Base-by-base conservation (phyloP, 495 filamentous ascomycete species). In the Xylaria telfairii region DNA sequence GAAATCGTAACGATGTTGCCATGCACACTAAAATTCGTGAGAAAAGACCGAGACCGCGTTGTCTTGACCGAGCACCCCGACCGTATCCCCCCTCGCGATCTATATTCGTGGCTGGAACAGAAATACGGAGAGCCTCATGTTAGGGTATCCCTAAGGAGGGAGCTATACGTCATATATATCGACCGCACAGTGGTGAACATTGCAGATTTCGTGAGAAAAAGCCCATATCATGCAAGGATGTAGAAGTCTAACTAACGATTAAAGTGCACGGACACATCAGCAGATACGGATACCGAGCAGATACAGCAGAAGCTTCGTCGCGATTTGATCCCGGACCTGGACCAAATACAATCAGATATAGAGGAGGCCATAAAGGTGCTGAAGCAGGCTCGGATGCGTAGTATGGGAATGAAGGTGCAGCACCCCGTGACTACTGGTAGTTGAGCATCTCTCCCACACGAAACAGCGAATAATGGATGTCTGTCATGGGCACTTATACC, bases 221-320 rank as follows among this genome's bases (percentile, higher is more conserved):
- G 28, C 53, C 26, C 1, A 4, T 57, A 6, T 19, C 1, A 57
- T 57, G 53, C 53, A 15, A 34, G 28, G 10, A 53, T 53, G 26
- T 24, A 37, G 0, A 34, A 13, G 17, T 57, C 4, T 5, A 34
- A 57, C 53, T 57, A 32, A 57, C 6, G 28, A 30, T 1, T 34
- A 34, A 30, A 57, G 53, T 30, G 53, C 13, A 2, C 6, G 12
- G 53, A 34, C 15, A 57, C 53, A 17, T 17, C 53, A 13, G 17
- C 0, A 19, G 28, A 57, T 34, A 34, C 30, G 26, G 53, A 57
- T 7, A 30, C 53, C 15, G 30, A 30, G 9, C 28, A 34, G 53
- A 37, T 32, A 57, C 28, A 57, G 53, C 53, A 34, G 53, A 57
- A 57, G 26, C 53, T 57, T 57, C 17, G 30, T 32, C 53, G 30